Percentiles rank a stretch among this genome's conserved stretches.
These are phyloP conservation scores for Zelonia costaricensis DNA, from an alignment of 208 protist species.

Conservation along the genomic window DNA sequence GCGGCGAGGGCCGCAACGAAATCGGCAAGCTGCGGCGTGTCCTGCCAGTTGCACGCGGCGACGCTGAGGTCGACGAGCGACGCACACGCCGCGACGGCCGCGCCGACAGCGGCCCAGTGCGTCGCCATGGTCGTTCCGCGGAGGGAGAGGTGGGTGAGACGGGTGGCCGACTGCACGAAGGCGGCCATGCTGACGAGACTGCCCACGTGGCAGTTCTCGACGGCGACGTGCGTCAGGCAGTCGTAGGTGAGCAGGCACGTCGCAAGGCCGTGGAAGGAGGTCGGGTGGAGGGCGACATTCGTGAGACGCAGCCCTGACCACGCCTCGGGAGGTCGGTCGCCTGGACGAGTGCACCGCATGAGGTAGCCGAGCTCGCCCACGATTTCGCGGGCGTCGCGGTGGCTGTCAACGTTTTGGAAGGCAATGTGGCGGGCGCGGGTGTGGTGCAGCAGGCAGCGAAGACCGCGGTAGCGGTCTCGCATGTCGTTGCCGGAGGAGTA, in stretches of 20 bases:
- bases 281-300: slow-evolving; percentile 15
- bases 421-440: slow-evolving; percentile 32
- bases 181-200: slow-evolving; percentile 25
- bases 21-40: slow-evolving; percentile 29
- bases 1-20: slow-evolving; percentile 29
- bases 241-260: slow-evolving; percentile 30
- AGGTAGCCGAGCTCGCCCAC: slow-evolving; percentile 39
- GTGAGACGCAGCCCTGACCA: slow-evolving; percentile 26
- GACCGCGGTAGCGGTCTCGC: slow-evolving; percentile 37
- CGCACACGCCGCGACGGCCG: slow-evolving; percentile 26
- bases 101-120: slow-evolving; percentile 37
- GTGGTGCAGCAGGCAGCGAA: slow-evolving; percentile 68
- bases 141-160: slow-evolving; percentile 48
- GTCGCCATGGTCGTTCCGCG: slow-evolving; percentile 39
- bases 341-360: slow-evolving; percentile 10
- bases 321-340: neutral
- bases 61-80: slow-evolving; percentile 37
- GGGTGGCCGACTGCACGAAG: slow-evolving; percentile 28
- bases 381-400: slow-evolving; percentile 46
- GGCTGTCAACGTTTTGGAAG: slow-evolving; percentile 34
- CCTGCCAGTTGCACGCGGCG: slow-evolving; percentile 44
- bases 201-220: slow-evolving; percentile 46
- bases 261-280: slow-evolving; percentile 19
- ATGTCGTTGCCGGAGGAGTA: slow-evolving; percentile 38
- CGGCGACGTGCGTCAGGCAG: slow-evolving; percentile 34